Conservation (phyloP, 768 basidiomycete species). For the Cystoderma amianthinum region DNA sequence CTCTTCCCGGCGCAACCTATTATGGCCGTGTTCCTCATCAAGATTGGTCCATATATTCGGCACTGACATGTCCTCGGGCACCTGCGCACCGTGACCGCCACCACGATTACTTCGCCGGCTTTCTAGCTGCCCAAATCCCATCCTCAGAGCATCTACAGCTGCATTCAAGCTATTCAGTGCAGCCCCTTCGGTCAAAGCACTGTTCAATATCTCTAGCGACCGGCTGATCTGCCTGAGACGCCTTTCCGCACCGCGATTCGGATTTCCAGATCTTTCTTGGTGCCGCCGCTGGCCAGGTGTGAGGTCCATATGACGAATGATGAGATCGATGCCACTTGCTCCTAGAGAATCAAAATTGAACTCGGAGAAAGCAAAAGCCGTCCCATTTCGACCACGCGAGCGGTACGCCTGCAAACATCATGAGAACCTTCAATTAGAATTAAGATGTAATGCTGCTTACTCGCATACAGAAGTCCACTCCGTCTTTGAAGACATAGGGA, state of each 20-base stretch:
- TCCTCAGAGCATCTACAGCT: constrained; percentile 11
- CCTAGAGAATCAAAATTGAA: constrained; percentile 1
- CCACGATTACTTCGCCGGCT: background rate
- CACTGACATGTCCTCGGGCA: background rate
- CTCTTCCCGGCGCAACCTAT: too few species aligned
- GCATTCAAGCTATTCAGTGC: constrained; percentile 9
- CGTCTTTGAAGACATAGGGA: constrained; percentile 44
- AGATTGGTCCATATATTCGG: background rate
- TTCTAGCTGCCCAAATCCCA: constrained; percentile 8
- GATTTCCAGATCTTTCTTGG: background rate
- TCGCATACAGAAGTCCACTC: constrained; percentile 46
- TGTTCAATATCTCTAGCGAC: constrained; percentile 14
- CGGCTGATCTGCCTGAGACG: constrained; percentile 11
- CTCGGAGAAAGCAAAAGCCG: constrained; percentile 8
- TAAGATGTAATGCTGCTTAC: constrained; percentile 31
- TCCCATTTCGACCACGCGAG: background rate
- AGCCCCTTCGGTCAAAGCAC: constrained; percentile 11
- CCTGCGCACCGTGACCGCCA: background rate
- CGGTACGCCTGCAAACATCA: background rate
- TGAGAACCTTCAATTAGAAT: too few species aligned
- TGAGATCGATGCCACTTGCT: background rate
- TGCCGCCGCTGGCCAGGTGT: background rate
- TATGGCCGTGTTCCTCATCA: background rate
- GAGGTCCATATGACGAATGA: background rate
- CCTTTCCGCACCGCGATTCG: constrained; percentile 2